A percentile compares a stretch with the other conserved stretches of the same genome.
Conservation (phyloP, 345 rosid species). For the Eucalyptus melliodora region DNA sequence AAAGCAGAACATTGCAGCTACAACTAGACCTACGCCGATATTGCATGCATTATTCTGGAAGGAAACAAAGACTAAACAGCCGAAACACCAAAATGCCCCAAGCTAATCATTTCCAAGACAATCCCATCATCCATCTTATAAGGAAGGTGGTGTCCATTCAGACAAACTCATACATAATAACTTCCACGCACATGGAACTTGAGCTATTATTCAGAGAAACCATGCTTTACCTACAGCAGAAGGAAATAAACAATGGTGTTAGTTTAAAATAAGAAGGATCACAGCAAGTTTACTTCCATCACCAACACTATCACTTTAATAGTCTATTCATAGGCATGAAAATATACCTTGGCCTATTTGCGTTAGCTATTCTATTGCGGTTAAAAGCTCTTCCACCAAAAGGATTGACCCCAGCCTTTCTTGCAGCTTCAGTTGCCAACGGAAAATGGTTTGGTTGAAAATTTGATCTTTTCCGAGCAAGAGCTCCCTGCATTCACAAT, state of each 20-base stretch:
- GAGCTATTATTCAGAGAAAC: not conserved
- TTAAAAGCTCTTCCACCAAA: constrained; percentile 37
- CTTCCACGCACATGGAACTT: not conserved
- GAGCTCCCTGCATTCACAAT: constrained; percentile 36
- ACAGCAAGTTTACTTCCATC: not conserved
- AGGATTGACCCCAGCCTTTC: constrained; percentile 39
- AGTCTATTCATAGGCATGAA: not conserved
- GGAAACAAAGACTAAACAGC: not conserved
- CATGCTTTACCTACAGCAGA: constrained; percentile 35
- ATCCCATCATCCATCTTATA: not conserved
- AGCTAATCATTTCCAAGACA: not conserved
- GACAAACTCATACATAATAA: not conserved
- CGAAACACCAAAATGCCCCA: not conserved
- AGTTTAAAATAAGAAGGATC: not conserved
- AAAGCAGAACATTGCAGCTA: not conserved
- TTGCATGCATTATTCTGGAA: not conserved
- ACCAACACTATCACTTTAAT: not conserved
- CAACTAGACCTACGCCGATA: not conserved
- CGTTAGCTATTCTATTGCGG: constrained; percentile 18
- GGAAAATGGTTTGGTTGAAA: constrained; percentile 59
- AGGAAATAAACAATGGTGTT: not conserved
- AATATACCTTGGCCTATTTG: constrained; percentile 54
- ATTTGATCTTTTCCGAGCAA: constrained; percentile 68
- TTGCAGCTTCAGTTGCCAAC: constrained; percentile 35
- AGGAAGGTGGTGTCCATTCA: not conserved